phyloP scores from a whole-genome alignment of 1,284 basidiomycete species.

The Xanthoconium separans region DNA sequence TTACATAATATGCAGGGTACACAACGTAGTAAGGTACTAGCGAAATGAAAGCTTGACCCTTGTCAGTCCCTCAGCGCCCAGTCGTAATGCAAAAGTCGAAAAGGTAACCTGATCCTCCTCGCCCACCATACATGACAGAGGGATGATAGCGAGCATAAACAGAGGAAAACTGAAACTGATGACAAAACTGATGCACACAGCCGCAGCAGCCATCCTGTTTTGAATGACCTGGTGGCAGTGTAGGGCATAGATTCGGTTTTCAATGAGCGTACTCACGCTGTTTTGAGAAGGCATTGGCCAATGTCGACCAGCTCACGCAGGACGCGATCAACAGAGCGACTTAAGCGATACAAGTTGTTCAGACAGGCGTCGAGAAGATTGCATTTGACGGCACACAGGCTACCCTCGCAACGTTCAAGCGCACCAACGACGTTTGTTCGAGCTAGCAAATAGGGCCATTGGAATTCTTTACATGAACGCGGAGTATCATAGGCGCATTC shows the following conservation, averaged over 20 bases:
- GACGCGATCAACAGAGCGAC: too few species aligned
- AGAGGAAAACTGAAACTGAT: slow-evolving; percentile 80
- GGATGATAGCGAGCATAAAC: slow-evolving; percentile 77
- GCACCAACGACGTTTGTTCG: neutral
- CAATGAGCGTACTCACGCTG: slow-evolving; percentile 36
- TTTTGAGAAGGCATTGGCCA: too few species aligned
- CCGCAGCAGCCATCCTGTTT: slow-evolving; percentile 57
- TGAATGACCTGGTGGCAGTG: slow-evolving; percentile 53
- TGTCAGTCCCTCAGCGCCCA: neutral
- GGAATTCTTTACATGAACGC: neutral
- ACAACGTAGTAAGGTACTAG: too few species aligned
- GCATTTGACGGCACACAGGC: neutral
- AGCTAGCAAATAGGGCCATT: slow-evolving; percentile 1
- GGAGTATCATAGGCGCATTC: slow-evolving; percentile 6
- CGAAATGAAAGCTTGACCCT: too few species aligned
- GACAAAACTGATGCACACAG: slow-evolving; percentile 77
- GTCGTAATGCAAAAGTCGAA: neutral
- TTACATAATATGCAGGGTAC: too few species aligned
- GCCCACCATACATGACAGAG: slow-evolving; percentile 57
- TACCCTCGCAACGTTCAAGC: slow-evolving; percentile 3
- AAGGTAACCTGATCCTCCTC: neutral
- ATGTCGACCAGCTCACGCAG: too few species aligned
- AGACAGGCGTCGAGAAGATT: slow-evolving; percentile 10
- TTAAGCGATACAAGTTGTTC: too few species aligned
- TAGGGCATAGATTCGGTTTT: neutral